Evolutionary conservation across 2,329 filamentous ascomycete genomes (phyloP).

Genomic region (Graphilbum fragrans): DNA sequence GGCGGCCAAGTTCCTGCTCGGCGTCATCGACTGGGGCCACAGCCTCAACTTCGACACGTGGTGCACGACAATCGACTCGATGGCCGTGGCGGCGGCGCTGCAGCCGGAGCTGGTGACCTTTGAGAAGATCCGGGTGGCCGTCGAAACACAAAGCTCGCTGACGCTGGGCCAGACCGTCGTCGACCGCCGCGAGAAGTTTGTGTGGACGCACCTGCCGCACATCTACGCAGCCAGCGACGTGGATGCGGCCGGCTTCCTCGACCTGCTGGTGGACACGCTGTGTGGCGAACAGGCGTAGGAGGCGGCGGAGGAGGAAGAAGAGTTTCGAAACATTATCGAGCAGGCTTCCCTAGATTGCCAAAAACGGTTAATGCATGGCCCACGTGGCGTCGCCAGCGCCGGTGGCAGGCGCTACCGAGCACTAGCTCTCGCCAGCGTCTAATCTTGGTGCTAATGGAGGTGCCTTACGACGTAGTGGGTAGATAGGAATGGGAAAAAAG

Average conservation of each 20-base stretch:
- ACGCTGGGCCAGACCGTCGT: conserved; percentile 1
- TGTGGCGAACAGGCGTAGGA: too few relatives aligned
- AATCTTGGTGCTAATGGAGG: too few relatives aligned
- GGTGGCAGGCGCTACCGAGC: too few relatives aligned
- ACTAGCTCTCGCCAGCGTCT: too few relatives aligned
- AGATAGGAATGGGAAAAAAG: too few relatives aligned
- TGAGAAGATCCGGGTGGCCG: conserved; percentile 1
- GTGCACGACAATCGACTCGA: conserved; percentile 3
- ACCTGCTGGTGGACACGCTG: background rate
- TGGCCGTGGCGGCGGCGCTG: conserved; percentile 1
- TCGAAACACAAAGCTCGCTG: conserved; percentile 1
- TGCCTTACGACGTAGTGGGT: too few relatives aligned
- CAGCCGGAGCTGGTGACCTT: background rate
- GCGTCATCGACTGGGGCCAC: conserved; percentile 3
- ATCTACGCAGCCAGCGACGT: conserved; percentile 1
- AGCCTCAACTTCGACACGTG: conserved; percentile 1
- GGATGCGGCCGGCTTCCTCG: background rate
- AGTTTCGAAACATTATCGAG: too few relatives aligned
- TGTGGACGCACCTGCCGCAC: conserved; percentile 1
- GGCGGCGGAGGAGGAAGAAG: too few relatives aligned
- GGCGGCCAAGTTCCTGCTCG: background rate
- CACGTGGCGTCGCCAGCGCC: too few relatives aligned
- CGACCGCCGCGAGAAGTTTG: conserved; percentile 2
- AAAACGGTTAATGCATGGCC: too few relatives aligned
- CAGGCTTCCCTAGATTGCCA: too few relatives aligned